Percentiles rank a stretch among this genome's conserved stretches.
phyloP scores from a whole-genome alignment of 768 basidiomycete genomes.

The Symmetrospora coprosmae region DNA sequence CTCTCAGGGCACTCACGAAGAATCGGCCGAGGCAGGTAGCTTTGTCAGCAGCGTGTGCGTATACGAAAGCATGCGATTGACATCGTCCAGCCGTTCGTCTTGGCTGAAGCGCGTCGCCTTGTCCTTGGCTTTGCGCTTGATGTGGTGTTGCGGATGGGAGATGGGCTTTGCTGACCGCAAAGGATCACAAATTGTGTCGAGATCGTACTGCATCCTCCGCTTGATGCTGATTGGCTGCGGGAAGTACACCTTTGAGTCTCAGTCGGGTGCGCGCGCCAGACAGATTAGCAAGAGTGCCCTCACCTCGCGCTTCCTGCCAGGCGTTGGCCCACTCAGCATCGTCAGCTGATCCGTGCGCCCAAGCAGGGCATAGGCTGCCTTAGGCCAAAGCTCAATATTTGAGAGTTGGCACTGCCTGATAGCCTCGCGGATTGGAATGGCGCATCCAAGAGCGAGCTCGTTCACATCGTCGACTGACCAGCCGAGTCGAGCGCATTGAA shows the following conservation, averaged over 20 bases:
- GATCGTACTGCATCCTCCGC: not conserved
- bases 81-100: conserved; percentile 79
- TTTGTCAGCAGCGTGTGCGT: conserved; percentile 54
- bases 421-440: conserved; percentile 64
- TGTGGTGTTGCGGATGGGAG: conserved; percentile 22
- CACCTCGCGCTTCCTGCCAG: not conserved
- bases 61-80: conserved; percentile 76
- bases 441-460: not conserved
- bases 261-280: no score
- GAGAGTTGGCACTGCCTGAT: conserved; percentile 66
- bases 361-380: conserved; percentile 54
- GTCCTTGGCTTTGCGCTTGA: conserved; percentile 55
- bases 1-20: no score
- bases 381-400: conserved; percentile 60
- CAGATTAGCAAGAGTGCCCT: not conserved
- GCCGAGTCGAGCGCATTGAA: not conserved
- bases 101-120: conserved; percentile 58
- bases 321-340: not conserved
- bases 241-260: not conserved
- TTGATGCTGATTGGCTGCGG: conserved; percentile 3
- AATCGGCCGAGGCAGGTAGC: no score
- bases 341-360: conserved; percentile 56
- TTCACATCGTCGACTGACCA: not conserved
- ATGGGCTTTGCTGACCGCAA: not conserved
- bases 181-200: conserved; percentile 21